Conservation (phyloP, 2,329 filamentous ascomycete genomes). For the Aspergillus sp. region DNA sequence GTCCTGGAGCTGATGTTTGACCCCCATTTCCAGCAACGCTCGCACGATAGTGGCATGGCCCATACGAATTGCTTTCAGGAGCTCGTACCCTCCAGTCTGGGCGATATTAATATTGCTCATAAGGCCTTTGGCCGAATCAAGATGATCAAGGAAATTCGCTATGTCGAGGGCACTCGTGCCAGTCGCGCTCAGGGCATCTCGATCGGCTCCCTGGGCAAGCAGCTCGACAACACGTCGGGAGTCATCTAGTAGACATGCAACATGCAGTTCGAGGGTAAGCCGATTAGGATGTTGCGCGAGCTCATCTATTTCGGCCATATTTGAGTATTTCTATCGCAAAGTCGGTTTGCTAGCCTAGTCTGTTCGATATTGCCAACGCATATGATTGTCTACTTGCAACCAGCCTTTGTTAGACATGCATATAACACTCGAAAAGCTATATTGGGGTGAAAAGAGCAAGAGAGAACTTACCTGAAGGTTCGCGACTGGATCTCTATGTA, state of each 20-base stretch:
- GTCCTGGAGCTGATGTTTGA: conserved; percentile 3
- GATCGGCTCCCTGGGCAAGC: conserved; percentile 6
- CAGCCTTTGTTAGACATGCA: neutral
- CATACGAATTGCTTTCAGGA: conserved; percentile 6
- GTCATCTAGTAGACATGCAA: conserved; percentile 7
- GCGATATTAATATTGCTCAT: conserved; percentile 2
- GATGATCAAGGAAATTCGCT: conserved; percentile 5
- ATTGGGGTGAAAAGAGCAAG: no score
- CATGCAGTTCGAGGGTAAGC: conserved; percentile 3
- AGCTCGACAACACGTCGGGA: conserved; percentile 2
- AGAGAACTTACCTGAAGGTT: no score
- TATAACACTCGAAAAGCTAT: no score
- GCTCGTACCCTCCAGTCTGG: conserved; percentile 2
- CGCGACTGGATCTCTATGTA: no score
- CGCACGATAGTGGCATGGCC: conserved; percentile 5
- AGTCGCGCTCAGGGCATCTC: conserved; percentile 1
- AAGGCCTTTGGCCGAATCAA: conserved; percentile 6
- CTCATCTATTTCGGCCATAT: neutral
- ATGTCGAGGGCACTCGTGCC: conserved; percentile 9
- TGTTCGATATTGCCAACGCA: neutral
- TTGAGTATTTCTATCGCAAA: neutral
- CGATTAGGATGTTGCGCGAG: neutral
- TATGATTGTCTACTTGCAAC: neutral
- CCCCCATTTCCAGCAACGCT: conserved; percentile 10
- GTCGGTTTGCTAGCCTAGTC: neutral